These are phyloP conservation scores for Cystobasidium pallidum DNA, from an alignment of 1,284 basidiomycete genomes.

Conservation along the genomic window DNA sequence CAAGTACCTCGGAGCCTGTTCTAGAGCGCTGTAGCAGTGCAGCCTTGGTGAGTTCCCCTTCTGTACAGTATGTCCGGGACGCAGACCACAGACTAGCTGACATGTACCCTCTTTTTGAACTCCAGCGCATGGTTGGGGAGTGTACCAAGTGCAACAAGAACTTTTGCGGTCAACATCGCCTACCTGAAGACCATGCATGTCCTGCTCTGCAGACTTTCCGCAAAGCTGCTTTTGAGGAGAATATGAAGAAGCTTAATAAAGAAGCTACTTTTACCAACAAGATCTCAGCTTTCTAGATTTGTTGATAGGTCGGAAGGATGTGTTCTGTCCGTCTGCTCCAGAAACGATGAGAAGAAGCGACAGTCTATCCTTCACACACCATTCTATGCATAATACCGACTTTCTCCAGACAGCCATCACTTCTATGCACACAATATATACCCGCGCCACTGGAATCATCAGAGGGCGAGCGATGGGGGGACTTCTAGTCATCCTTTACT, in stretches of 20 bases:
- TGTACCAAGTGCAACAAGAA: constrained; percentile 36
- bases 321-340: too few species aligned
- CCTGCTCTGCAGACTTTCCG: constrained; percentile 36
- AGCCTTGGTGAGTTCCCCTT: constrained; percentile 29
- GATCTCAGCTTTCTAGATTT: constrained; percentile 36
- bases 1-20: constrained; percentile 5
- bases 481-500: too few species aligned
- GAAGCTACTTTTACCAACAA: constrained; percentile 41
- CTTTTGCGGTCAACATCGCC: constrained; percentile 40
- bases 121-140: constrained; percentile 40
- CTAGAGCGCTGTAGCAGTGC: constrained; percentile 34
- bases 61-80: neutral
- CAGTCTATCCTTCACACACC: too few species aligned
- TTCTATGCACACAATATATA: neutral
- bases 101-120: neutral
- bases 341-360: too few species aligned
- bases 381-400: too few species aligned
- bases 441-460: too few species aligned
- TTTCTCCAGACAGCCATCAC: neutral
- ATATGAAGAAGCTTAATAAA: constrained; percentile 37
- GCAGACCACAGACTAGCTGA: neutral
- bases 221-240: constrained; percentile 43
- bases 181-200: constrained; percentile 43
- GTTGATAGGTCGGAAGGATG: too few species aligned
- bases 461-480: too few species aligned